Base-by-base conservation (phyloP, 1,139 yeast genomes). In the Suhomyces coccinellae region DNA sequence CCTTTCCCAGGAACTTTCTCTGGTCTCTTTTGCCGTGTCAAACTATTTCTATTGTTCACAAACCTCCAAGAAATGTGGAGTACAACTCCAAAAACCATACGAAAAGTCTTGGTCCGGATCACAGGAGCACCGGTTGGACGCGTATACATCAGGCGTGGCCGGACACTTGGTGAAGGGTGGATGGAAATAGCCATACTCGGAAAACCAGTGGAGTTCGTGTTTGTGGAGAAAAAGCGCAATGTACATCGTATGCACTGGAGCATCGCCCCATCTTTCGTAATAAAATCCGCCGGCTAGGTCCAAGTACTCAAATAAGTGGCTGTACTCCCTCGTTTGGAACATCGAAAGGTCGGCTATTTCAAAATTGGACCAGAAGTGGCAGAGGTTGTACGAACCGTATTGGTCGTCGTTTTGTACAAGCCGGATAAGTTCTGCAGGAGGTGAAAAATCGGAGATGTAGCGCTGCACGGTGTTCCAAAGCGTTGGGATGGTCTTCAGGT, bases 181-280 rank as follows among this genome's bases (percentile, higher is more conserved):
- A 52, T 70, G 75, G 45, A 44, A 55, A 45, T 69, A 70, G 20
- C 75, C 75, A 9, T 68, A 41, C 42, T 66, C 65, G 6, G 54
- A 53, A 41, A 69, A 63, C 66, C 71, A 68, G 49, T 63, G 61
- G 12, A 70, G 37, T 22, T 68, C 65, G 15, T 47, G 40, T 24
- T 56, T 59, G 12, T 51, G 39, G 33, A 67, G 50, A 37, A 64
- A 56, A 33, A 60, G 46, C 35, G 65, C 58, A 12, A 66, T 53
- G 4, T 63, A 71, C 30, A 69, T 51, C 0, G 71, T 52, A 50
- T 69, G 74, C 10, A 70, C 55, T 0, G 75, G 75, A 1, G 74
- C 75, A 51, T 69, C 75, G 6, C 75, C 75, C 75, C 75, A 70
- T 37, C 75, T 52, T 50, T 69, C 74, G 48, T 70, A 69, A 50